Evolutionary conservation across 208 protist genomes (phyloP).

Genomic region (Leishmania gerbilli): DNA sequence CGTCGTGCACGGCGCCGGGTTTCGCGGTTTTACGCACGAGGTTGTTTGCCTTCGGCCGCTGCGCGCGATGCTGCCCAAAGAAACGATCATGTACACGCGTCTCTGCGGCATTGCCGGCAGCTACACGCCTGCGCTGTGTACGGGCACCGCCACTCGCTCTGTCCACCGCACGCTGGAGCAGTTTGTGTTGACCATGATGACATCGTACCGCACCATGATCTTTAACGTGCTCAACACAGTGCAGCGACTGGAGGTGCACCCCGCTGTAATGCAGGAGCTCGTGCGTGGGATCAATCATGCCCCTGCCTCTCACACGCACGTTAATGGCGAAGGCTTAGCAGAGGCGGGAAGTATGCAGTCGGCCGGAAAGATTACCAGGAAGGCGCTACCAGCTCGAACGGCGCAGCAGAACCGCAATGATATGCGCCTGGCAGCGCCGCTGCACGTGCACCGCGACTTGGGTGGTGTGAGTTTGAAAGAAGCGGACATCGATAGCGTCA

Average conservation of each 20-base stretch:
- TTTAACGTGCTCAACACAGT: constrained; percentile 86
- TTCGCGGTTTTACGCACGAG: constrained; percentile 45
- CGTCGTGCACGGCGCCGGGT: constrained; percentile 43
- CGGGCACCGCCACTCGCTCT: constrained; percentile 46
- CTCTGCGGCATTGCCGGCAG: constrained; percentile 43
- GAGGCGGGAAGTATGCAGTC: neutral
- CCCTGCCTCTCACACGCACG: neutral
- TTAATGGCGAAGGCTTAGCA: neutral
- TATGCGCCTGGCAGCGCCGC: constrained; percentile 5
- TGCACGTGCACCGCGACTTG: neutral
- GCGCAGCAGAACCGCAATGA: constrained; percentile 39
- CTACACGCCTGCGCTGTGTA: constrained; percentile 66
- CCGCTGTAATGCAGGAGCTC: constrained; percentile 24
- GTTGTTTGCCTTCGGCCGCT: constrained; percentile 68
- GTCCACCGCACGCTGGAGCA: constrained; percentile 62
- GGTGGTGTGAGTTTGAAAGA: neutral
- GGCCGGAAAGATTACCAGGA: neutral
- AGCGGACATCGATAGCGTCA: neutral
- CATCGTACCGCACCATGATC: constrained; percentile 60
- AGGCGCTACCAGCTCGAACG: constrained; percentile 24
- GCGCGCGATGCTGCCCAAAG: constrained; percentile 63
- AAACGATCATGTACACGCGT: constrained; percentile 63
- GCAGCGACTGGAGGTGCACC: constrained; percentile 44
- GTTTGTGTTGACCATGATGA: constrained; percentile 61
- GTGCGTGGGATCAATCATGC: neutral